These are phyloP conservation scores for Ceratobasidium papillatum DNA, from an alignment of 1,284 basidiomycete genomes.

Conservation along the genomic window DNA sequence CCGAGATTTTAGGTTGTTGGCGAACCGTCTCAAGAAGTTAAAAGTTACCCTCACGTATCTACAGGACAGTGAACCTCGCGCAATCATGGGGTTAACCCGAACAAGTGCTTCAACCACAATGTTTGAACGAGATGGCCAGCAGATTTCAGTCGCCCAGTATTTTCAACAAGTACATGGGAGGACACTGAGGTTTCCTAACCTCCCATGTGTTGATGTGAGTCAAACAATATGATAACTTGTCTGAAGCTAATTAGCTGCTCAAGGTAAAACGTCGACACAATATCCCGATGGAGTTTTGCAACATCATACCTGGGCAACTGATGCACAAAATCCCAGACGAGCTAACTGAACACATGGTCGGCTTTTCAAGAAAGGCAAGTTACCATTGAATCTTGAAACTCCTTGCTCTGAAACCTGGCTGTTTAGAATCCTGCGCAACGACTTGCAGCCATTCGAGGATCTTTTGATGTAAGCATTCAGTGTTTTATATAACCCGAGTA, in stretches of 20 bases:
- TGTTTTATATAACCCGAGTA: background rate
- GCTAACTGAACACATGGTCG: constrained; percentile 69
- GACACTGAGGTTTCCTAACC: constrained; percentile 23
- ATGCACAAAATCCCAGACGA: constrained; percentile 76
- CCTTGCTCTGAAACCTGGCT: background rate
- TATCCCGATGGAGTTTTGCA: constrained; percentile 73
- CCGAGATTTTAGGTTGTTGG: constrained; percentile 58
- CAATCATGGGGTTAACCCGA: constrained; percentile 63
- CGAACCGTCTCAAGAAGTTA: constrained; percentile 10
- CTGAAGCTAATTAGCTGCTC: background rate
- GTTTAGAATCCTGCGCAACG: constrained; percentile 39
- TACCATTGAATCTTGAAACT: background rate
- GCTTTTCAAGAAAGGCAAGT: constrained; percentile 62
- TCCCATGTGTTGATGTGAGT: constrained; percentile 41
- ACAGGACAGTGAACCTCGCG: constrained; percentile 12
- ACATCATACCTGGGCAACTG: constrained; percentile 71
- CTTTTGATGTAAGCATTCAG: constrained; percentile 24
- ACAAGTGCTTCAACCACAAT: constrained; percentile 60
- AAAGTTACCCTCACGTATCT: constrained; percentile 17
- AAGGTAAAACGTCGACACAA: background rate
- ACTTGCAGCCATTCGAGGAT: constrained; percentile 35
- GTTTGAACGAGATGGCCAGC: constrained; percentile 55
- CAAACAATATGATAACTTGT: background rate
- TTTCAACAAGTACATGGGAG: constrained; percentile 22
- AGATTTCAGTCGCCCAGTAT: constrained; percentile 40